Percentiles rank a stretch among this genome's conserved stretches.
Conservation (phyloP, 179 eudicot genomes). For the Heliamphora pulchella region DNA sequence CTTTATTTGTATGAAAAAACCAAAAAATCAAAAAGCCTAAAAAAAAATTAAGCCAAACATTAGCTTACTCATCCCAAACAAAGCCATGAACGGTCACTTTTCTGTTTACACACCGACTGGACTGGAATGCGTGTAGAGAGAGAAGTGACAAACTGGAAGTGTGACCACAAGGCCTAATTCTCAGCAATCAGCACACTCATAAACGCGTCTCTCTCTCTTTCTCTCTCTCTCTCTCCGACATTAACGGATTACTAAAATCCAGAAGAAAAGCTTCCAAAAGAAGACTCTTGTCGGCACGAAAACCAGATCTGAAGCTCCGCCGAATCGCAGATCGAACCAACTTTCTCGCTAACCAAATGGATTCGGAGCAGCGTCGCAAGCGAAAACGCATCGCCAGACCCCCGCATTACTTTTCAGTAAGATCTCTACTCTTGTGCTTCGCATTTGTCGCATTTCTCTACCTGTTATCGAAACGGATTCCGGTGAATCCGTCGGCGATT, state of each 20-base stretch:
- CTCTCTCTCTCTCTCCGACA: not conserved
- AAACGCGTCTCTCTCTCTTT: not conserved
- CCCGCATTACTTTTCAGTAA: conserved; percentile 19
- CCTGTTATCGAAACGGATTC: conserved; percentile 17
- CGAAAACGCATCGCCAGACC: conserved; percentile 29
- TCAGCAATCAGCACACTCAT: conserved; percentile 31
- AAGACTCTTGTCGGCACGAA: not conserved
- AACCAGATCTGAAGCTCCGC: conserved; percentile 9
- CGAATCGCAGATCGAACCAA: too few relatives aligned
- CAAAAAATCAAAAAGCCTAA: too few relatives aligned
- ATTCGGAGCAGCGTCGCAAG: conserved; percentile 40
- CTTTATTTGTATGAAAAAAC: too few relatives aligned
- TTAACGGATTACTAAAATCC: not conserved
- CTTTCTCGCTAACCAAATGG: conserved; percentile 15
- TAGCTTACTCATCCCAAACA: too few relatives aligned
- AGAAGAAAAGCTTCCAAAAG: not conserved
- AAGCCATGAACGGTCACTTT: too few relatives aligned
- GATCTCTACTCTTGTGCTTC: conserved; percentile 30
- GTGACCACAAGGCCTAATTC: too few relatives aligned
- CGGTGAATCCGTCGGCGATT: conserved; percentile 21
- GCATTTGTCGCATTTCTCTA: conserved; percentile 26
- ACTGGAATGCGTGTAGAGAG: too few relatives aligned
- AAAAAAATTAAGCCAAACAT: too few relatives aligned
- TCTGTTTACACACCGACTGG: too few relatives aligned
- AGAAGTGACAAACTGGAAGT: too few relatives aligned